Base-by-base conservation (phyloP, 2,329 filamentous ascomycete species). In the Aspergillus cejpii region DNA sequence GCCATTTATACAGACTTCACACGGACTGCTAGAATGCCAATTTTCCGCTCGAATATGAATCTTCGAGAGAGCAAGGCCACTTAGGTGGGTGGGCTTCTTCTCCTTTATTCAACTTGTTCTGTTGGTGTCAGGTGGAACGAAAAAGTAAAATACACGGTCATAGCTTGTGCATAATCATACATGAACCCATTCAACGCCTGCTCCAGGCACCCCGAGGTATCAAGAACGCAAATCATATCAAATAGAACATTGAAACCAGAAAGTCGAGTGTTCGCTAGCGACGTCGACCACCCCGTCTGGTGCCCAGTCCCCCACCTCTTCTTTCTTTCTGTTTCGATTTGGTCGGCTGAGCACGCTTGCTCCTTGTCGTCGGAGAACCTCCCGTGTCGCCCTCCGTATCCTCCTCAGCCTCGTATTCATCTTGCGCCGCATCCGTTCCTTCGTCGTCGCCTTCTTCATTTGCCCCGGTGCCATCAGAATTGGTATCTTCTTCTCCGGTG, bases 371-470 rank as follows among this genome's bases (percentile, higher is more conserved):
- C 15, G 55, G 60, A 39, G 66, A 71, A 2, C 68, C 64, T 7
- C 59, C 61, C 17, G 60, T 57, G 20, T 62, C 63, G 24, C 52
- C 60, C 37, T 66, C 66, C 12, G 54, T 62, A 14, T 64, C 66
- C 14, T 68, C 67, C 1, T 67, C 68, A 5, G 45, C 61, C 26
- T 68, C 67, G 26, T 63, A 66, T 7, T 64, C 61, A 5, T 65
- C 62, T 17, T 64, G 65, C 4, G 51, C 63, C 1, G 37, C 61
- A 36, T 70, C 68, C 7, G 59, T 62, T 11, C 54, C 62, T 34
- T 67, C 66, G 23, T 66, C 67, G 6, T 66, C 67, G 5, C 56
- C 65, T 21, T 68, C 66, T 6, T 68, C 68, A 39, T 68, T 62
- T 8, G 45, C 56, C 19, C 51, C 67, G 8, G 64, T 65, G 12